phyloP scores from a whole-genome alignment of 2,329 filamentous ascomycete species.

The Phialophora macrospora region DNA sequence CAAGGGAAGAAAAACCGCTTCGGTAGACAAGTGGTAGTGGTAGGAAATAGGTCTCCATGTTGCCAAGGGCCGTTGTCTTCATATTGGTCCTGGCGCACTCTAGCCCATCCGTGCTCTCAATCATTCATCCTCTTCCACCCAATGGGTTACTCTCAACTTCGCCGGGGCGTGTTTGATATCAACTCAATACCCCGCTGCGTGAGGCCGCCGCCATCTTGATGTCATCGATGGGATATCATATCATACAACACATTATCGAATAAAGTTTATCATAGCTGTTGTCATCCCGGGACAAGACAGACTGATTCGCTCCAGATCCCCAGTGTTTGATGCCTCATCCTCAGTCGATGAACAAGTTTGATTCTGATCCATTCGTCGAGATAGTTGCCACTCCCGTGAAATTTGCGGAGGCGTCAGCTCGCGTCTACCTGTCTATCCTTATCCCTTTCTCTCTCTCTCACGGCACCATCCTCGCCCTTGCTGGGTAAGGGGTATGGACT shows the following conservation, averaged over 20 bases:
- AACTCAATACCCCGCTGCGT: neutral
- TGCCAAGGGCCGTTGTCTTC: neutral
- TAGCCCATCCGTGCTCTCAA: neutral
- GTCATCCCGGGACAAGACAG: constrained; percentile 4
- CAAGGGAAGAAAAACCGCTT: neutral
- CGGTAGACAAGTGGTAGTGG: neutral
- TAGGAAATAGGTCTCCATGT: neutral
- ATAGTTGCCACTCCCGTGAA: neutral
- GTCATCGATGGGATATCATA: constrained; percentile 20
- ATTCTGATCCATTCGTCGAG: neutral
- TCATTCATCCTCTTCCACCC: neutral
- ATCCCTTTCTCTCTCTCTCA: constrained; percentile 12
- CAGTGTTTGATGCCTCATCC: neutral
- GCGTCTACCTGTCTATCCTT: constrained; percentile 13
- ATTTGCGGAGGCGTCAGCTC: constrained; percentile 10
- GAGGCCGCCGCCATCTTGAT: neutral
- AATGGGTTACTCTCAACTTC: neutral
- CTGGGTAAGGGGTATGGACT: constrained; percentile 33
- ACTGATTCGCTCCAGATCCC: constrained; percentile 6
- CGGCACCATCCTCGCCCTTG: constrained; percentile 26
- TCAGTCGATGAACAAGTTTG: neutral
- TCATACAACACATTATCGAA: constrained; percentile 35
- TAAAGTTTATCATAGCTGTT: constrained; percentile 22
- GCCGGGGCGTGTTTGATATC: neutral
- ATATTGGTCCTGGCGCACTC: neutral